phyloP scores from a whole-genome alignment of 2,329 filamentous ascomycete genomes.

The Ascomycota sp. region DNA sequence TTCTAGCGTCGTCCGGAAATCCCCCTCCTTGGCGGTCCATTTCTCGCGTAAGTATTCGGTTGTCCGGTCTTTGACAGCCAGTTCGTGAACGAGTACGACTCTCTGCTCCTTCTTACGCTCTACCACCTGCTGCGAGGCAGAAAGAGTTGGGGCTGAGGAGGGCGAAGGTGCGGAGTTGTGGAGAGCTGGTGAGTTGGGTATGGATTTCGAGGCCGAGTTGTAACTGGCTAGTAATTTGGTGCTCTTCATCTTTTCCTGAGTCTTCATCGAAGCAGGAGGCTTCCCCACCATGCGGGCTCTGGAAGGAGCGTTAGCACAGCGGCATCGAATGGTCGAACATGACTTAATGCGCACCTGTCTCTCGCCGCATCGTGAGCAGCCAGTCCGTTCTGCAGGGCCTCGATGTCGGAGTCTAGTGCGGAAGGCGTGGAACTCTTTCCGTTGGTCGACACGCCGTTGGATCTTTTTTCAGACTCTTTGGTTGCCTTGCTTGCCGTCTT shows the following conservation, averaged over 20 bases:
- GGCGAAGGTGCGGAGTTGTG: slow-evolving; percentile 34
- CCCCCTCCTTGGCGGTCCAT: slow-evolving; percentile 30
- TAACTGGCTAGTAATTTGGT: slow-evolving; percentile 20
- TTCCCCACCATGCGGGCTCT: slow-evolving; percentile 16
- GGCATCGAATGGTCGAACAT: slow-evolving; percentile 2
- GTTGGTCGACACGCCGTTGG: slow-evolving; percentile 10
- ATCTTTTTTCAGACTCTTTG: slow-evolving; percentile 11
- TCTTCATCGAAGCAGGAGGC: slow-evolving; percentile 12
- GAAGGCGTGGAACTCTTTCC: slow-evolving; percentile 16
- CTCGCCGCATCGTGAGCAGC: slow-evolving; percentile 14
- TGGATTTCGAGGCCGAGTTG: slow-evolving; percentile 16
- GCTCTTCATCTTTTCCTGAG: slow-evolving; percentile 18
- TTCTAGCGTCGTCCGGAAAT: slow-evolving; percentile 31
- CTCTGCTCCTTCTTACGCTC: slow-evolving; percentile 33
- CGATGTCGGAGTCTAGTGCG: slow-evolving; percentile 28
- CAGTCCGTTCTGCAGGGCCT: slow-evolving; percentile 23
- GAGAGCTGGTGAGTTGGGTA: slow-evolving; percentile 34
- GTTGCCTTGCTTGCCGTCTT: slow-evolving; percentile 10
- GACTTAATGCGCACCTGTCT: slow-evolving; percentile 13
- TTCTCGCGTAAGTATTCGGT: slow-evolving; percentile 27
- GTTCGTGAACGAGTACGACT: slow-evolving; percentile 35
- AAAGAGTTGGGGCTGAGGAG: slow-evolving; percentile 24
- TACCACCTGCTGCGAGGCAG: slow-evolving; percentile 28
- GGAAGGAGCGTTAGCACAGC: slow-evolving; percentile 8
- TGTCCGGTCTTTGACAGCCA: slow-evolving; percentile 32